Conservation (phyloP, 345 rosid genomes). For the Populus davidiana region DNA sequence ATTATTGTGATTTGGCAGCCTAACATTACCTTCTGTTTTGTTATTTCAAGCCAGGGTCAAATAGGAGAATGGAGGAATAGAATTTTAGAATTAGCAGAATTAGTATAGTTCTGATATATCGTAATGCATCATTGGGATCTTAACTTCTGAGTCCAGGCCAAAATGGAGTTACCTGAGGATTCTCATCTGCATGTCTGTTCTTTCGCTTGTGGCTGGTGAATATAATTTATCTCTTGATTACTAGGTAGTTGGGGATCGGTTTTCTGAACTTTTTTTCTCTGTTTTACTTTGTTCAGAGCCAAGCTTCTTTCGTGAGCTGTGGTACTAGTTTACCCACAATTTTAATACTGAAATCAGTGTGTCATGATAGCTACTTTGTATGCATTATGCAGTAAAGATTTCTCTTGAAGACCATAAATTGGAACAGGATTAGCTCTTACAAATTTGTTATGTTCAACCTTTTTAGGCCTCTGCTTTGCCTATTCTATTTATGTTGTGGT, state of each 20-base stretch:
- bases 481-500: not conserved
- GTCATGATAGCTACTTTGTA: not conserved
- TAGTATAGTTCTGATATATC: not conserved
- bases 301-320: not conserved
- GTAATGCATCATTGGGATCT: not conserved
- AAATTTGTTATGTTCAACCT: too few species aligned
- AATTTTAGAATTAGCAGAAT: not conserved
- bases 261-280: not conserved
- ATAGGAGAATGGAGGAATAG: not conserved
- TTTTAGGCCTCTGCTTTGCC: not conserved
- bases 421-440: not conserved
- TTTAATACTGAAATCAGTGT: not conserved
- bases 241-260: not conserved
- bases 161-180: not conserved
- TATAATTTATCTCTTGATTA: not conserved
- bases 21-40: not conserved
- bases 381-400: not conserved
- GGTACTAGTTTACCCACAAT: not conserved
- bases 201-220: not conserved
- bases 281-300: not conserved
- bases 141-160: not conserved
- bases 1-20: conserved; percentile 5
- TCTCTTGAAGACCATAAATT: not conserved
- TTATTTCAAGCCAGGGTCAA: not conserved
- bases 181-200: not conserved